These are phyloP conservation scores for Cornus kousa DNA, from an alignment of 148 eudicot species.

Conservation along the genomic window DNA sequence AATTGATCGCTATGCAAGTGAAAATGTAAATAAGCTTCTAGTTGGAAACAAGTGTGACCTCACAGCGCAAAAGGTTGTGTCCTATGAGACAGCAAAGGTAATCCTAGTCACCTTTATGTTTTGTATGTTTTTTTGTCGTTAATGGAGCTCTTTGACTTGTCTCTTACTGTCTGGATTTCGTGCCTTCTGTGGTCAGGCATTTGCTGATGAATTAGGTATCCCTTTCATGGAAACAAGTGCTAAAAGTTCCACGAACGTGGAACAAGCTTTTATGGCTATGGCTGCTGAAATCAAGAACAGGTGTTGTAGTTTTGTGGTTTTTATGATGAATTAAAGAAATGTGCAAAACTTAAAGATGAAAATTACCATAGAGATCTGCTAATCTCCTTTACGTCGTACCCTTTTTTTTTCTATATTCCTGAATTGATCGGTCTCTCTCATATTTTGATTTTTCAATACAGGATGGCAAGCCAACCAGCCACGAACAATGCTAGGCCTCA, in stretches of 20 bases:
- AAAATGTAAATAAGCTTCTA: slow-evolving; percentile 55
- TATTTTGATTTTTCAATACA: slow-evolving; percentile 11
- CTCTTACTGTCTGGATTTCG: neutral
- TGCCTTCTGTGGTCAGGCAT: slow-evolving; percentile 34
- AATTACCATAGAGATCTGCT: neutral
- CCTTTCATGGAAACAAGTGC: slow-evolving; percentile 70
- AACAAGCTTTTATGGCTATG: slow-evolving; percentile 69
- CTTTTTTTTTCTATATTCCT: neutral
- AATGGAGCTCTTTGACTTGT: neutral
- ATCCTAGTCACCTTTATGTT: neutral
- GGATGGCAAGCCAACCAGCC: slow-evolving; percentile 74
- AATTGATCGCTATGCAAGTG: slow-evolving; percentile 63
- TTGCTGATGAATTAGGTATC: slow-evolving; percentile 63
- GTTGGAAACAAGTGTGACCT: slow-evolving; percentile 64
- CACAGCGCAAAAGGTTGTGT: slow-evolving; percentile 44
- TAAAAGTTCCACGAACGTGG: slow-evolving; percentile 52
- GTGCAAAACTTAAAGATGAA: neutral
- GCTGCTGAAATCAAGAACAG: slow-evolving; percentile 52
- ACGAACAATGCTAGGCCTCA: slow-evolving; percentile 52
- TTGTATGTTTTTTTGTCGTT: neutral
- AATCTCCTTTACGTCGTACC: neutral
- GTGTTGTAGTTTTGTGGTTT: slow-evolving; percentile 16
- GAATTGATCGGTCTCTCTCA: neutral
- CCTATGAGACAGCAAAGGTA: slow-evolving; percentile 56
- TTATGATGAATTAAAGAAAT: neutral